phyloP scores from a whole-genome alignment of 805 yeast species.

The Saturnispora halmiae region DNA sequence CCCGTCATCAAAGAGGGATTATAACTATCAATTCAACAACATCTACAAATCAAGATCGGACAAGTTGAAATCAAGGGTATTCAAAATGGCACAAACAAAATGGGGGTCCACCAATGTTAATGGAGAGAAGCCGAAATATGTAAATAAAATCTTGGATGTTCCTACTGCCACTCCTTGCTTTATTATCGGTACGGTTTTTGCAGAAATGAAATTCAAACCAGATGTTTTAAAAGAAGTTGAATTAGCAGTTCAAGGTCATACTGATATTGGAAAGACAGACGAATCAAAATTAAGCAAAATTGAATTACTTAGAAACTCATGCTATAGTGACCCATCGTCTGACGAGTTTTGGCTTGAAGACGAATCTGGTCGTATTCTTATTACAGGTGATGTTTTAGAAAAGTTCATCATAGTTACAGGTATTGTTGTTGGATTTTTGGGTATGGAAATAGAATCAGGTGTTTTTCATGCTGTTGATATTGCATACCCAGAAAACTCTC shows the following conservation, averaged over 20 bases:
- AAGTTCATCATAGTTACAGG: slow-evolving; percentile 74
- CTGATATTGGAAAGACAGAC: slow-evolving; percentile 26
- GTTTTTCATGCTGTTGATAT: slow-evolving; percentile 77
- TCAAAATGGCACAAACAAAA: slow-evolving; percentile 34
- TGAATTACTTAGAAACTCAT: slow-evolving; percentile 26
- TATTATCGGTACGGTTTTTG: slow-evolving; percentile 80
- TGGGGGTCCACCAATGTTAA: slow-evolving; percentile 36
- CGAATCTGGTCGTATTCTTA: slow-evolving; percentile 77
- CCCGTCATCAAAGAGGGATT: slow-evolving; percentile 29
- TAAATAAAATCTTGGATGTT: slow-evolving; percentile 53
- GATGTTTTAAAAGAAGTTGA: slow-evolving; percentile 77
- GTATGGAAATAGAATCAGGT: slow-evolving; percentile 79
- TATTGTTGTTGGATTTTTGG: slow-evolving; percentile 74
- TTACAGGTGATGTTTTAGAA: slow-evolving; percentile 56
- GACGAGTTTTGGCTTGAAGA: slow-evolving; percentile 77
- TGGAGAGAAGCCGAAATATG: slow-evolving; percentile 24
- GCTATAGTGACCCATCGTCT: slow-evolving; percentile 46
- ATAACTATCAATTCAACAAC: slow-evolving; percentile 48
- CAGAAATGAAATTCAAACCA: slow-evolving; percentile 79
- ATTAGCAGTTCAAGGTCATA: slow-evolving; percentile 42
- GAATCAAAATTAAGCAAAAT: slow-evolving; percentile 9
- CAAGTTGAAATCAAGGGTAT: slow-evolving; percentile 38
- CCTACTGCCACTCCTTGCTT: slow-evolving; percentile 55
- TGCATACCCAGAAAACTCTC: slow-evolving; percentile 56
- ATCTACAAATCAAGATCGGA: slow-evolving; percentile 47